Evolutionary conservation across 352 stramenopile species (phyloP), one percentile per base, ranked within the genome.

Genomic region (Pythium sukuiense): DNA sequence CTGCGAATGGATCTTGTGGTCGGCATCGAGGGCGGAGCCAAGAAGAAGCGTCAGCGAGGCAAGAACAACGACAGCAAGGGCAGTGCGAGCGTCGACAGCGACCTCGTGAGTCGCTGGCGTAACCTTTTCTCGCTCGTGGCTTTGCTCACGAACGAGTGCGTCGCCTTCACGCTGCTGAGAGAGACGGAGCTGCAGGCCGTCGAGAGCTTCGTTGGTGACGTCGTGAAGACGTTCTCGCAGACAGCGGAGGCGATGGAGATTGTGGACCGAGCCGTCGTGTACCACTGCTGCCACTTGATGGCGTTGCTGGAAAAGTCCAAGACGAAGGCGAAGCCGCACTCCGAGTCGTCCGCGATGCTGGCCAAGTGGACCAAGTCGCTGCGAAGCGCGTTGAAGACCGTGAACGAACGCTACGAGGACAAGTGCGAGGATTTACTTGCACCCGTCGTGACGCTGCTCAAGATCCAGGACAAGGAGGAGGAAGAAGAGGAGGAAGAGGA

Each of bases 41-140:
- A 78, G 80, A 64, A 72, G 55, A 66, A 64, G 33, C 53, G 55
- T 20, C 48, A 39, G n/a, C 54, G 59, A 20, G 50, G 56, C 18
- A 65, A 65, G 37, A 13, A 20, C 6, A 46, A 57, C 3, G 41
- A 54, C 29, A 37, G 16, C 2, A 13, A 63, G 9, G 24, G 18
- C 6, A 33, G 32, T 0, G 35, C 58, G 6, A 55, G 50, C 2
- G 53, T 59, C 11, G 58, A 59, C 11, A 63, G 39, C 13, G 55
- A 68, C 30, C 57, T 90, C 18, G 57, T 91, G 7, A 71, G 68
- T 43, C 83, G 82, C 30, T 92, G 83, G 81, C 78, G 77, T 29
- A 93, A 93, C 63, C 61, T 93, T 13, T 91, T 92, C 48, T 85
- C 83, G 3, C 71, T 90, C 14, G 60, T 90, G 9, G 80, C 73